Conservation (phyloP, 164 flowering plant genomes). For the Paratinospora sagittata region DNA sequence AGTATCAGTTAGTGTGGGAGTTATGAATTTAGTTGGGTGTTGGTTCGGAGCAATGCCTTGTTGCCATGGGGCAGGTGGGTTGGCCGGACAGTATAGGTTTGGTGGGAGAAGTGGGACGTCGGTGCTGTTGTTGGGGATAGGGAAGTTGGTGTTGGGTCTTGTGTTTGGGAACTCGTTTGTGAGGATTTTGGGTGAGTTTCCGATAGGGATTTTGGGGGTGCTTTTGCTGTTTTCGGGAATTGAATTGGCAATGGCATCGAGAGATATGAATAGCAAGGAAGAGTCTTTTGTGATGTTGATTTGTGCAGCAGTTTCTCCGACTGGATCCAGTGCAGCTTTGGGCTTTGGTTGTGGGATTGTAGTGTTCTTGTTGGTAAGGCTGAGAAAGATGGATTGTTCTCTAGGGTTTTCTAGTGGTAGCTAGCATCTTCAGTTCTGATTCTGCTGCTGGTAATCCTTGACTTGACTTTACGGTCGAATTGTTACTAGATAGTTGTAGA, state of each 20-base stretch:
- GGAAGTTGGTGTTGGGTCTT: constrained; percentile 59
- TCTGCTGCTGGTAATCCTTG: too few species aligned
- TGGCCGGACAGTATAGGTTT: constrained; percentile 79
- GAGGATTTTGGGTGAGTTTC: constrained; percentile 53
- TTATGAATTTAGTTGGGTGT: constrained; percentile 75
- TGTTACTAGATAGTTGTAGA: too few species aligned
- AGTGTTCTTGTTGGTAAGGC: constrained; percentile 54
- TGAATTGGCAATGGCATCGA: constrained; percentile 82
- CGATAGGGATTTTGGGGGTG: constrained; percentile 76
- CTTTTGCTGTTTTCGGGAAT: constrained; percentile 75
- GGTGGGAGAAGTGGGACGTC: constrained; percentile 74
- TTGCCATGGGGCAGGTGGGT: constrained; percentile 84
- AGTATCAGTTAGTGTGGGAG: constrained; percentile 72
- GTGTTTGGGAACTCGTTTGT: constrained; percentile 74
- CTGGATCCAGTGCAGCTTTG: constrained; percentile 80
- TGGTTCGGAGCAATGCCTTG: constrained; percentile 94
- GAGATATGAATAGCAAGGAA: constrained; percentile 69
- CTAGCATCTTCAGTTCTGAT: not conserved
- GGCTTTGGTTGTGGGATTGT: constrained; percentile 78
- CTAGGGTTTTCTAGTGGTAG: not conserved
- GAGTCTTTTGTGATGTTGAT: constrained; percentile 87
- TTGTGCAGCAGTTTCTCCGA: constrained; percentile 73
- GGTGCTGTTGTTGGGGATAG: constrained; percentile 56
- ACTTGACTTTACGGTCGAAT: too few species aligned
- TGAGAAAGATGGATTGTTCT: constrained; percentile 47